Percentiles rank a stretch among this genome's conserved stretches.
Conservation (phyloP, 306 rosid species). For the Inga laurina region DNA sequence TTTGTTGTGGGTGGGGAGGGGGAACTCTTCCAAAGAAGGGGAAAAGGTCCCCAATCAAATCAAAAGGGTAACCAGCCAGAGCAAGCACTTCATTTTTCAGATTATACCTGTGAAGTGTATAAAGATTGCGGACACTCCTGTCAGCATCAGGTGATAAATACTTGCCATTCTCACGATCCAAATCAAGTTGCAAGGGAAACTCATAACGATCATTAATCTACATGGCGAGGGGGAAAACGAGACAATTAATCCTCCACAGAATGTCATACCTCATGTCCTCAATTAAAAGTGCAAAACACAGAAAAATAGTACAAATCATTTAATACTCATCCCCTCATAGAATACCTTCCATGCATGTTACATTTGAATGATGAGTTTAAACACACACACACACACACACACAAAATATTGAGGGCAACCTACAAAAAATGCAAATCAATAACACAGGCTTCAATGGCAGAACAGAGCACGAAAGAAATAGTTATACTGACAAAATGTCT, state of each 20-base stretch:
- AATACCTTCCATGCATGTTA: background rate
- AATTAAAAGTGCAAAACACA: constrained; percentile 12
- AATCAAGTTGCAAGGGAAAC: constrained; percentile 97
- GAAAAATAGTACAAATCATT: background rate
- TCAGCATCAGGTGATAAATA: constrained; percentile 98
- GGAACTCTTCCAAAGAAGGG: background rate
- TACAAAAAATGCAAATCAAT: background rate
- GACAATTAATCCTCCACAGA: constrained; percentile 1
- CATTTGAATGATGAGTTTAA: constrained; percentile 15
- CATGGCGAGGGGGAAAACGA: background rate
- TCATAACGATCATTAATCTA: constrained; percentile 98
- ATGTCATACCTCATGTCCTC: background rate
- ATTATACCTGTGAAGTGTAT: constrained; percentile 92
- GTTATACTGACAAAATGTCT: background rate
- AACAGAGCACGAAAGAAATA: background rate
- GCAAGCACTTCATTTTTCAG: constrained; percentile 18
- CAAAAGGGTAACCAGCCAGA: constrained; percentile 3
- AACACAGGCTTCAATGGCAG: background rate
- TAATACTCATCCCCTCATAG: constrained; percentile 19
- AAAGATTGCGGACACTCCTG: constrained; percentile 85
- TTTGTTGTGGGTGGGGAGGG: background rate
- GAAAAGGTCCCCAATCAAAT: constrained; percentile 26
- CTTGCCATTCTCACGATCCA: constrained; percentile 86
- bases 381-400: background rate
- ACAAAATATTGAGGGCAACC: background rate